phyloP scores from a whole-genome alignment of 2,329 filamentous ascomycete genomes.

The Colletotrichum incanum region DNA sequence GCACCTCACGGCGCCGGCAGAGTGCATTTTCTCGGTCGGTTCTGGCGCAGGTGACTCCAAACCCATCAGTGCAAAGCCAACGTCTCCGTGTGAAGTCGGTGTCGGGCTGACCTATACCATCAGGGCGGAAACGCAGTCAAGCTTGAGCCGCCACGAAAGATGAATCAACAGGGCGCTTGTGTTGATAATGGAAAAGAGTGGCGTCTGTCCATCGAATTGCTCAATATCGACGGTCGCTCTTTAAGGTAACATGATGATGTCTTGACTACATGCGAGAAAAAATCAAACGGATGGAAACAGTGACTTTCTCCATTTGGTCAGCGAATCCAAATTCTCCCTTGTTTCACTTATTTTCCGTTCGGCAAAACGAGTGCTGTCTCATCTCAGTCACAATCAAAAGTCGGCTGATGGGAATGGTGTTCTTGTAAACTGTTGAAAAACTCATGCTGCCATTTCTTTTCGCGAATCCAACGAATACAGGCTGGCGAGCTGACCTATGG shows the following conservation, averaged over 20 bases:
- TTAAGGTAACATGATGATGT: background rate
- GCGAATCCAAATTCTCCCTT: background rate
- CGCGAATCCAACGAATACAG: slow-evolving; percentile 25
- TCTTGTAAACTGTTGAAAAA: slow-evolving; percentile 9
- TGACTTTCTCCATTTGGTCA: background rate
- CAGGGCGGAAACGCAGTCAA: background rate
- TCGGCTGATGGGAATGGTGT: background rate
- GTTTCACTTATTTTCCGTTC: background rate
- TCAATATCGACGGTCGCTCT: background rate
- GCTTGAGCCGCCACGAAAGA: background rate
- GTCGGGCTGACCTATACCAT: background rate
- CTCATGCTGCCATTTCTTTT: slow-evolving; percentile 31
- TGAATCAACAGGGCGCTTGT: background rate
- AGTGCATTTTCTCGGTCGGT: background rate
- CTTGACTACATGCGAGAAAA: background rate
- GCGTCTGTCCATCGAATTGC: background rate
- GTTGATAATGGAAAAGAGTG: background rate
- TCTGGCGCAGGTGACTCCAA: background rate
- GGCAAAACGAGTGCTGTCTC: background rate
- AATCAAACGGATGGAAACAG: background rate
- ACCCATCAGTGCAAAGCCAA: background rate
- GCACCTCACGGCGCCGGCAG: background rate
- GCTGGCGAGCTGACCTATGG: slow-evolving; percentile 25
- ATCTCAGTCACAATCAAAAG: background rate
- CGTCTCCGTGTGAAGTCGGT: background rate